phyloP scores from a whole-genome alignment of 345 rosid species.

The Melastoma malabathricum region DNA sequence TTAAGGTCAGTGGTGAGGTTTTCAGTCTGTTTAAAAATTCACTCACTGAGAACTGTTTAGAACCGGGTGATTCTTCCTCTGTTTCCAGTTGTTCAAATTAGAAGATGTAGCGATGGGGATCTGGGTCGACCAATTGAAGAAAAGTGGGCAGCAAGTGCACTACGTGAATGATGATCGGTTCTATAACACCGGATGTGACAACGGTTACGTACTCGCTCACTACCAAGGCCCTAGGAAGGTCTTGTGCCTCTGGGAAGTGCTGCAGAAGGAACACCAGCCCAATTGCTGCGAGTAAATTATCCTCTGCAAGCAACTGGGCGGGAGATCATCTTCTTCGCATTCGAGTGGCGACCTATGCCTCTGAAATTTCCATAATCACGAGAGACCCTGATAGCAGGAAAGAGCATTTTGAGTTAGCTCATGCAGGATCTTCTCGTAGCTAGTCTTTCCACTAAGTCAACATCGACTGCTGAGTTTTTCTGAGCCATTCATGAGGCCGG shows the following conservation, averaged over 20 bases:
- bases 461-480: too few relatives aligned
- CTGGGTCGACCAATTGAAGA: constrained; percentile 67
- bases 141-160: constrained; percentile 34
- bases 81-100: constrained; percentile 65
- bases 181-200: constrained; percentile 60
- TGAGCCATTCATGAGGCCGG: too few relatives aligned
- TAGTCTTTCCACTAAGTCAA: too few relatives aligned
- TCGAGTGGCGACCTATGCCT: too few relatives aligned
- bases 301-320: background rate
- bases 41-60: too few relatives aligned
- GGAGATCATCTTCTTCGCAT: too few relatives aligned
- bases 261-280: constrained; percentile 54
- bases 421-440: too few relatives aligned
- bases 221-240: constrained; percentile 71
- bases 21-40: too few relatives aligned
- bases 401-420: too few relatives aligned
- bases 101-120: constrained; percentile 97
- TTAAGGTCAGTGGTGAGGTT: constrained; percentile 23
- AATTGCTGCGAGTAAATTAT: constrained; percentile 52
- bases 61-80: background rate
- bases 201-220: constrained; percentile 69
- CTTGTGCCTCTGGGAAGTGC: constrained; percentile 82
- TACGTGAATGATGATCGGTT: constrained; percentile 61
- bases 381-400: too few relatives aligned
- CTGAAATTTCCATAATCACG: too few relatives aligned